A percentile compares a stretch with the other conserved stretches of the same genome.
These are phyloP conservation scores for Lentinula novae-zelandiae DNA, from an alignment of 1,284 basidiomycete genomes.

Conservation along the genomic window DNA sequence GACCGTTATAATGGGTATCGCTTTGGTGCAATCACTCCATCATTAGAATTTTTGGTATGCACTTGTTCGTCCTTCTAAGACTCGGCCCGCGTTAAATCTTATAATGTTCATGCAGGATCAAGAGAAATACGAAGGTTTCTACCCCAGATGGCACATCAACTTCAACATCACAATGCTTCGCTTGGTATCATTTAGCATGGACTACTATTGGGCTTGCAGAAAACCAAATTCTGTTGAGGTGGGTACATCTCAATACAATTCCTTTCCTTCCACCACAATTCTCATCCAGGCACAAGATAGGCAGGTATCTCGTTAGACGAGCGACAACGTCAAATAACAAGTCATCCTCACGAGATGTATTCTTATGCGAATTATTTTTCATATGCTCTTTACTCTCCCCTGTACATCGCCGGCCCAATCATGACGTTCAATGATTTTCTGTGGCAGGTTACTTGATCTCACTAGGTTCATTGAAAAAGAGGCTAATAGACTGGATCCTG, in stretches of 20 bases:
- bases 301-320: conserved; percentile 37
- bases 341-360: conserved; percentile 59
- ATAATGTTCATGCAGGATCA: conserved; percentile 26
- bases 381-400: conserved; percentile 86
- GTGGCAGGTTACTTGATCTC: conserved; percentile 68
- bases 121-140: conserved; percentile 71
- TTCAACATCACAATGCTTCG: conserved; percentile 99
- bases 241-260: conserved; percentile 19
- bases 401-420: conserved; percentile 96
- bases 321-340: conserved; percentile 49
- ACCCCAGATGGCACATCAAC: conserved; percentile 88
- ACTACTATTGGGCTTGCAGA: conserved; percentile 81
- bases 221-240: conserved; percentile 39
- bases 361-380: conserved; percentile 38
- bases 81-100: background rate
- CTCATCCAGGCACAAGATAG: conserved; percentile 22
- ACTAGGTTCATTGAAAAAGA: too few relatives aligned
- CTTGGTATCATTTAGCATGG: conserved; percentile 90
- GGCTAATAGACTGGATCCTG: too few relatives aligned
- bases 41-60: conserved; percentile 40
- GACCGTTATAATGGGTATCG: conserved; percentile 77
- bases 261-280: background rate
- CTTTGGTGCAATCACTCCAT: conserved; percentile 55
- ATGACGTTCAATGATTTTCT: conserved; percentile 95
- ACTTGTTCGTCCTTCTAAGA: conserved; percentile 12